phyloP scores from a whole-genome alignment of 345 rosid genomes.

The Theobroma cacao region DNA sequence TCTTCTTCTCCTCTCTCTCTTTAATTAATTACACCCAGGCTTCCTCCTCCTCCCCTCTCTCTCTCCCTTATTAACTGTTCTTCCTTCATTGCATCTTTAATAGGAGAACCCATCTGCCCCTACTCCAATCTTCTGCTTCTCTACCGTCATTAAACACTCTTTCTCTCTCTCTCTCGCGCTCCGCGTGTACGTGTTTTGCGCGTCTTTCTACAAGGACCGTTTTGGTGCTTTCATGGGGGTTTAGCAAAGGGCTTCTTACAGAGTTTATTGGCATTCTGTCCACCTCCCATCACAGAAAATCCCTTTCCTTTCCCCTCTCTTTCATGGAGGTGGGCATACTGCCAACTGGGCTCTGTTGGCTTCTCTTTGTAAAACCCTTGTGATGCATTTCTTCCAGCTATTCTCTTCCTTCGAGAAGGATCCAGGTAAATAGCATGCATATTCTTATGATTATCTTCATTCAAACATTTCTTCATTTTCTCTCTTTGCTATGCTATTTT shows the following conservation, averaged over 20 bases:
- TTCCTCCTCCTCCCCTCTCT: slow-evolving; percentile 13
- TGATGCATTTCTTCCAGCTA: slow-evolving; percentile 21
- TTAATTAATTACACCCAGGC: slow-evolving; percentile 37
- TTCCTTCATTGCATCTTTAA: slow-evolving; percentile 14
- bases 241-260: slow-evolving; percentile 83
- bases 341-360: slow-evolving; percentile 82
- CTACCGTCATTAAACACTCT: background rate
- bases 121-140: background rate
- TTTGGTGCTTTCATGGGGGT: slow-evolving; percentile 54
- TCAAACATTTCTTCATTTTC: background rate
- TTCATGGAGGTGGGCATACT: slow-evolving; percentile 78
- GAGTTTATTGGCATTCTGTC: slow-evolving; percentile 99
- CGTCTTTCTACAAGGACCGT: slow-evolving; percentile 10
- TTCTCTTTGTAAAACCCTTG: slow-evolving; percentile 78
- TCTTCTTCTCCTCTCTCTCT: background rate
- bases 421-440: slow-evolving; percentile 26
- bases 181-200: background rate
- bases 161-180: no score
- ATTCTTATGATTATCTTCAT: background rate
- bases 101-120: background rate
- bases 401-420: background rate
- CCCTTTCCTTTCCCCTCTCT: background rate
- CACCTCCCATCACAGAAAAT: slow-evolving; percentile 60
- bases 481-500: background rate
- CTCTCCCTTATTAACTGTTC: slow-evolving; percentile 46